These are phyloP conservation scores for Hypoxylon intermedium DNA, from an alignment of 495 filamentous ascomycete genomes.

Conservation along the genomic window DNA sequence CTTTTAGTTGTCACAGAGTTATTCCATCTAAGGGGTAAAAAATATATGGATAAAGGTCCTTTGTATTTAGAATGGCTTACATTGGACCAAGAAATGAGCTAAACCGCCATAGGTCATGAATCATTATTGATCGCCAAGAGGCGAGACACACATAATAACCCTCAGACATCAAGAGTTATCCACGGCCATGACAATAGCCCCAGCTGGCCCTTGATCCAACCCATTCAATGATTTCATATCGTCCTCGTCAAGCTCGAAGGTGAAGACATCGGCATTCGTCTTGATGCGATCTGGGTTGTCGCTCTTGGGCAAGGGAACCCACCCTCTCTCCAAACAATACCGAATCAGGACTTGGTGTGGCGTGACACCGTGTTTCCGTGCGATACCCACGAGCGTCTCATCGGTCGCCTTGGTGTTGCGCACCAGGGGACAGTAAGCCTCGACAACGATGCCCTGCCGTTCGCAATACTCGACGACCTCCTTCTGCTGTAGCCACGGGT, in stretches of 20 bases:
- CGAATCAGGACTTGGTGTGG: constrained; percentile 54
- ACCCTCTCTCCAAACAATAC: constrained; percentile 56
- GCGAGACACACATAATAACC: neutral
- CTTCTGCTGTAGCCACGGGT: constrained; percentile 72
- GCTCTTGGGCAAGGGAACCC: constrained; percentile 61
- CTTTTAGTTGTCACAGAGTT: too few species aligned
- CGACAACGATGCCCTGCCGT: constrained; percentile 60
- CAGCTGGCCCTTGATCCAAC: constrained; percentile 38
- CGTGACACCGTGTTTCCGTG: constrained; percentile 42
- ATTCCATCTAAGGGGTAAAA: too few species aligned
- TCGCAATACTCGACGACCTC: constrained; percentile 67
- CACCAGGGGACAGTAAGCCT: constrained; percentile 62
- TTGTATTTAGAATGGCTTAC: too few species aligned
- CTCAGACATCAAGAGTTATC: neutral
- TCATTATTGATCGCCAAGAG: too few species aligned
- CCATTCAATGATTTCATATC: constrained; percentile 55
- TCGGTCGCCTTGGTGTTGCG: constrained; percentile 38
- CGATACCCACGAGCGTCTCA: constrained; percentile 38
- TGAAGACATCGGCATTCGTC: constrained; percentile 60
- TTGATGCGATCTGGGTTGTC: constrained; percentile 53
- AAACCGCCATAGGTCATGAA: too few species aligned
- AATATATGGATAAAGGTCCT: too few species aligned
- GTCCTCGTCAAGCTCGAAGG: constrained; percentile 51
- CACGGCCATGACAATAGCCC: constrained; percentile 1
- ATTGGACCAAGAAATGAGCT: too few species aligned